Evolutionary conservation across 495 filamentous ascomycete species (phyloP), one percentile per base, ranked within the genome.

Genomic region (Penicillium taxi): DNA sequence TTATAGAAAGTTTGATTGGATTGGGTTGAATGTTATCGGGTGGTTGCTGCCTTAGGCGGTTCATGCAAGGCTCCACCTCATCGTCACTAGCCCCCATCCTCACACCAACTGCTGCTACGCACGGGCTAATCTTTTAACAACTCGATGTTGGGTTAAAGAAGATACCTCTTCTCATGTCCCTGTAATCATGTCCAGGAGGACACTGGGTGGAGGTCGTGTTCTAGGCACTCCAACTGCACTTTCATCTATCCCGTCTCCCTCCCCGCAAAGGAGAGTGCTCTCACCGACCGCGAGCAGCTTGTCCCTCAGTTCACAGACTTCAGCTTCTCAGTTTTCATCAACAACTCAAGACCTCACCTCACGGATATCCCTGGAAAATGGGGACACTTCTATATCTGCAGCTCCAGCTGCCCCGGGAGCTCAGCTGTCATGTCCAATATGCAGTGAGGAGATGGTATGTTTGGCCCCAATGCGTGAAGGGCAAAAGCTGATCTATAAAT

Each of bases 381-480:
- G 61, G 36, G 61, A 68, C 42, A 61, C 58, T 37, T 54, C 58
- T 19, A 64, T 67, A 35, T 58, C 69, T 43, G 62, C 68, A 21
- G 64, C 73, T 12, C 67, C 70, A 40, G 65, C 71, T 23, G 63
- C 74, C 22, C 64, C 75, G 39, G 75, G 71, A 42, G 69, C 72
- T 44, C 72, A 75, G 64, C 74, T 98, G 29, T 76, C 84, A 17
- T 98, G 91, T 58, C 91, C 91, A 27, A 96, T 98, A 41, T 98
- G 91, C 61, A 84, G 81, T 49, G 91, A 96, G 61, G 87, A 95
- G 60, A 98, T 98, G 91, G 86, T 82, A 66, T 37, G 55, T 35
- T 25, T 40, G 6, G 5, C 14, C 27, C 37, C 22, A 30, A 23
- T n/a, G 4, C 18, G 23, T 18, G 14, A 9, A n/a, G 9, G 9